These are phyloP conservation scores for Oryza glumipatula DNA, from an alignment of 176 grass and related monocot genomes.

Conservation along the genomic window DNA sequence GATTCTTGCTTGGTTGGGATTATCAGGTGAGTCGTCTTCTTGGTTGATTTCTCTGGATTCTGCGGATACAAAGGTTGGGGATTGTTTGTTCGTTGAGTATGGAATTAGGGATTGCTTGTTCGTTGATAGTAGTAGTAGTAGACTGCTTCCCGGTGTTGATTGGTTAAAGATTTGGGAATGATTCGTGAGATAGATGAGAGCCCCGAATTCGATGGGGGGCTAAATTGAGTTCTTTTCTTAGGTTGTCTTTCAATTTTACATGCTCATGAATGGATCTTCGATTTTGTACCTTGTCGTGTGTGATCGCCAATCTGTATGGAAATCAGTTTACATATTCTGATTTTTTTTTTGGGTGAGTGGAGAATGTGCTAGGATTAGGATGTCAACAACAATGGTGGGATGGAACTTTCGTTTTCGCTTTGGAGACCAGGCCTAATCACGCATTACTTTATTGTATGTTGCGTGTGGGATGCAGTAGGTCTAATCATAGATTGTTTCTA, in stretches of 20 bases:
- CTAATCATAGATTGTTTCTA: neutral
- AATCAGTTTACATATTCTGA: neutral
- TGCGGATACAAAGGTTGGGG: neutral
- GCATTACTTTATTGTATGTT: neutral
- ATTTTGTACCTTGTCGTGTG: no score
- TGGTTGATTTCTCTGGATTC: neutral
- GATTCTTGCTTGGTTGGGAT: neutral
- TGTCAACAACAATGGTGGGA: neutral
- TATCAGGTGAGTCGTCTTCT: constrained; percentile 44
- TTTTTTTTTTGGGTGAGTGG: neutral
- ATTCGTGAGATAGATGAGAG: neutral
- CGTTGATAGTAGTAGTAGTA: neutral
- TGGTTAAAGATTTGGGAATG: neutral
- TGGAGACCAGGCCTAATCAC: neutral
- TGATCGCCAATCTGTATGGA: neutral
- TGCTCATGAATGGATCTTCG: no score
- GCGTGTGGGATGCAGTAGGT: neutral
- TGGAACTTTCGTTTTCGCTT: neutral
- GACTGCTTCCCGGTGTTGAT: neutral
- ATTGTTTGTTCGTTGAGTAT: neutral
- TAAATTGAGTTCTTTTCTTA: neutral
- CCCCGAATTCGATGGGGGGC: neutral
- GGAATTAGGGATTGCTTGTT: neutral
- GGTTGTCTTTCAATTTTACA: neutral
- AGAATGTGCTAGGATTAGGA: constrained; percentile 15